Evolutionary conservation across 2,329 filamentous ascomycete genomes (phyloP).

Genomic region (Fusarium annulatum): DNA sequence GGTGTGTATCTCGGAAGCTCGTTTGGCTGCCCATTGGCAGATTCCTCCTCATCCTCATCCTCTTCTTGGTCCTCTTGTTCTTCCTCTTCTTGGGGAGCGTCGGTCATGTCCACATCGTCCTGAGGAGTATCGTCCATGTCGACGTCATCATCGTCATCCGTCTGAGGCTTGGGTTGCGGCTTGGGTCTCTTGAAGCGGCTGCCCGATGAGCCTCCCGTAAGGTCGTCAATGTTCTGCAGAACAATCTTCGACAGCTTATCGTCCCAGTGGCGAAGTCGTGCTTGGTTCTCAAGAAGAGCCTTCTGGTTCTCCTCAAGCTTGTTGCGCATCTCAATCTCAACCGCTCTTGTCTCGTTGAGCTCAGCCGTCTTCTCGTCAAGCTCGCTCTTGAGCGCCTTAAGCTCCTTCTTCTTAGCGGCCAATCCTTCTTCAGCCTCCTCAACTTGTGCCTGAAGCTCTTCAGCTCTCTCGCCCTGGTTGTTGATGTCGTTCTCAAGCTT

Average conservation of each 20-base stretch:
- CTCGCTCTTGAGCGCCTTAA: slow-evolving; percentile 82
- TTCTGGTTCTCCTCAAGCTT: slow-evolving; percentile 98
- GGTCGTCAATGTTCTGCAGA: slow-evolving; percentile 82
- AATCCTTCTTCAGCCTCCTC: slow-evolving; percentile 86
- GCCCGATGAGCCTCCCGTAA: slow-evolving; percentile 57
- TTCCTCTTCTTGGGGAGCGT: slow-evolving; percentile 47
- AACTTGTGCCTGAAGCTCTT: slow-evolving; percentile 76
- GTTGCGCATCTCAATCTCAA: slow-evolving; percentile 98
- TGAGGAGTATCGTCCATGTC: slow-evolving; percentile 47
- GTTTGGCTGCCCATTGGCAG: slow-evolving; percentile 54
- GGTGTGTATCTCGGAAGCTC: slow-evolving; percentile 82
- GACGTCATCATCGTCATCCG: slow-evolving; percentile 47
- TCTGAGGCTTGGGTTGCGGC: slow-evolving; percentile 37
- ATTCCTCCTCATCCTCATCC: slow-evolving; percentile 41
- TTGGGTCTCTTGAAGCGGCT: slow-evolving; percentile 43
- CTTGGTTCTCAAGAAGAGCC: slow-evolving; percentile 85
- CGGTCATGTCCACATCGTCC: slow-evolving; percentile 48
- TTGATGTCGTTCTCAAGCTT: slow-evolving; percentile 82
- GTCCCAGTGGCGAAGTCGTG: slow-evolving; percentile 84
- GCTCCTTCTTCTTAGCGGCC: slow-evolving; percentile 80
- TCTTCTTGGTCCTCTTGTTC: slow-evolving; percentile 47
- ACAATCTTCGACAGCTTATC: slow-evolving; percentile 88
- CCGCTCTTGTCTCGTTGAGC: slow-evolving; percentile 86
- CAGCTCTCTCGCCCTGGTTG: slow-evolving; percentile 79
- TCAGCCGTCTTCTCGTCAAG: slow-evolving; percentile 87